These are phyloP conservation scores for Coniella vitis DNA, from an alignment of 2,329 filamentous ascomycete species.

Conservation along the genomic window DNA sequence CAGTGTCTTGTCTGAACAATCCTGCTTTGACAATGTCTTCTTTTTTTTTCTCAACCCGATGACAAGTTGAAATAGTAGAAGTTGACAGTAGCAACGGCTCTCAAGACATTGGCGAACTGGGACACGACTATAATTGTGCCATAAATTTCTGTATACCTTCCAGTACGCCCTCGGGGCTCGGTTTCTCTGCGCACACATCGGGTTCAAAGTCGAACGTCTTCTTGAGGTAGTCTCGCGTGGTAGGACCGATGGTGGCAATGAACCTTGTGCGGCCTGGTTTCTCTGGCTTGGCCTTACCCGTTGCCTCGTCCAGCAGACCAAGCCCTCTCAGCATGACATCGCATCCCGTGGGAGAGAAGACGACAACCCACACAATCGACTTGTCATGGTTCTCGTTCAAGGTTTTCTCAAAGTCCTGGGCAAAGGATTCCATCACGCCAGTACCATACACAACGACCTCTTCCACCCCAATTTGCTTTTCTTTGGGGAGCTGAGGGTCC, in stretches of 20 bases:
- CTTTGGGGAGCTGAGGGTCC: constrained; percentile 40
- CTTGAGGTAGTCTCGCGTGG: constrained; percentile 70
- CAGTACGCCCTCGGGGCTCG: constrained; percentile 73
- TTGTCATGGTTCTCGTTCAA: constrained; percentile 39
- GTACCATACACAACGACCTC: constrained; percentile 87
- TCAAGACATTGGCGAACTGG: constrained; percentile 8
- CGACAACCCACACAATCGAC: constrained; percentile 61
- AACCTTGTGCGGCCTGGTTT: constrained; percentile 41
- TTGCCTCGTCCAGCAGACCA: constrained; percentile 41
- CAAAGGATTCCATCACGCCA: constrained; percentile 72
- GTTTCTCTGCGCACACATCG: constrained; percentile 74
- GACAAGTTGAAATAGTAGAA: too few relatives aligned
- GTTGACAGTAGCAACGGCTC: too few relatives aligned
- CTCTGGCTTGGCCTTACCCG: constrained; percentile 29
- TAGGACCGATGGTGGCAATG: constrained; percentile 88
- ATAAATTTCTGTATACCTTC: constrained; percentile 53
- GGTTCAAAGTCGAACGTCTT: constrained; percentile 60
- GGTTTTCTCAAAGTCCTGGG: constrained; percentile 51
- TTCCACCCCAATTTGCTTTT: constrained; percentile 57
- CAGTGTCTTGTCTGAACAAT: too few relatives aligned
- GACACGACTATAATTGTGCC: constrained; percentile 8
- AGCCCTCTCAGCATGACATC: constrained; percentile 52
- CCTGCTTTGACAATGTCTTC: too few relatives aligned
- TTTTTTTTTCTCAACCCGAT: too few relatives aligned
- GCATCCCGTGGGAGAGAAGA: constrained; percentile 63